Evolutionary conservation across 805 yeast species (phyloP), one percentile per base, ranked within the genome.

Genomic region (Myxozyma monticola): DNA sequence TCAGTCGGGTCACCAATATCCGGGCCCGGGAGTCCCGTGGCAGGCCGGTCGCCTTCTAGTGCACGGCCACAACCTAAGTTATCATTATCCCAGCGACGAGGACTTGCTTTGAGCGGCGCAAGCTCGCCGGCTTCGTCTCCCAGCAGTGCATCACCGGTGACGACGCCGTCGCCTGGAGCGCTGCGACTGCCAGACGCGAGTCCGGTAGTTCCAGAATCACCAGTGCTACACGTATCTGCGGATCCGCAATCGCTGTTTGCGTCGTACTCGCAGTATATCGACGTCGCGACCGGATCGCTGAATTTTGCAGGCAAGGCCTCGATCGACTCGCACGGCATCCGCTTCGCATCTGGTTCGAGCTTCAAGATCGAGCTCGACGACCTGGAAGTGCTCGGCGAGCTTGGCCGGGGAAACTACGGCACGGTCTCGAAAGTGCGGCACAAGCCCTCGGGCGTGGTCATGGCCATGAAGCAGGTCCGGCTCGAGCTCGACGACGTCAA

Each of bases 381-480:
- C 63, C 81, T 85, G 57, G 74, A 88, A 49, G 62, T 41, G 14
- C 59, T 69, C 20, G 95, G 85, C 44, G 98, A 91, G 68, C 72
- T 93, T 39, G 99, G 99, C 1, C 79, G 91, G 40, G 99, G 99
- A 8, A 93, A 93, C 70, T 93, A 93, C 68, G 99, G 99, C 46
- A 87, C 95, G 0, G 99, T 93, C 6, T 80, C 90, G 20, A 90
- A 89, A 68, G 99, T 91, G 2, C 71, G 88, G 37, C 97, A 93
- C 68, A 88, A 83, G 63, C 98, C 98, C 10, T 89, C 96, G 0
- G 86, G 88, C 18, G 85, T 91, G 17, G 70, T 82, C 17, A 89
- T 93, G 97, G 98, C 98, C 1, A 88, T 93, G 95, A 93, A 93
- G 68, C 98, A 93, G 67, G 96, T 93, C 38, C 75, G 96, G 46